Evolutionary conservation across 192 early-diverging fungal species (phyloP), one percentile per base, ranked within the genome.

Genomic region (Borealophlyctis nickersoniae): DNA sequence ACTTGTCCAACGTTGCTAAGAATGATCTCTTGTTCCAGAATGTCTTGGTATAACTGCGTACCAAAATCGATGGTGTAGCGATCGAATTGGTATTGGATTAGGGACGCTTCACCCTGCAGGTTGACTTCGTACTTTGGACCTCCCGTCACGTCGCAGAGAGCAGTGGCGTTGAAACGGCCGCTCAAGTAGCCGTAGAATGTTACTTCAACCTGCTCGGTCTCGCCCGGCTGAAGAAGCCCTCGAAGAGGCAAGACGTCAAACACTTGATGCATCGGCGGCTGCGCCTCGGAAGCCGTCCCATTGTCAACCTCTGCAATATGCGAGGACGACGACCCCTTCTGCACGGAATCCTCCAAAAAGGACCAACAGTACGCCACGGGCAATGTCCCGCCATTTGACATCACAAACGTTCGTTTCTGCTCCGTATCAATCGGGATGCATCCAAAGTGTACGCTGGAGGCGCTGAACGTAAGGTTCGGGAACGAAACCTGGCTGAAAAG

Each of bases 111-210:
- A n/a, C 82, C 82, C 50, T 67, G 53, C 9, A 86, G 36, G 24
- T 19, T 3, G 30, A 84, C 36, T 58, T 84, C 76, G 58, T 86
- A 86, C 24, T 80, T 80, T 23, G 84, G 84, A 0, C 84, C 84
- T 1, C 84, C 81, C 22, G 49, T 27, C 7, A 84, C 81, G 56
- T 83, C 80, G 56, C 81, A 84, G n/a, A 82, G 7, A 0, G 73
- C 78, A 4, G 58, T 57, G 14, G 52, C 62, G 26, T 48, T 52
- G 56, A 74, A 78, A 5, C 35, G 60, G 26, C 72, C 70, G 45
- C 39, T 55, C 33, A 59, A 36, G 48, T 77, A 69, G 14, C 79
- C 81, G 49, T 67, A 73, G 58, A 84, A 84, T 9, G 73, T 72
- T 5, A 81, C 77, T 36, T 72, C 68, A 1, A 81, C 71, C n/a